Evolutionary conservation across 345 rosid genomes (phyloP).

Genomic region (Xanthoceras sorbifolium): DNA sequence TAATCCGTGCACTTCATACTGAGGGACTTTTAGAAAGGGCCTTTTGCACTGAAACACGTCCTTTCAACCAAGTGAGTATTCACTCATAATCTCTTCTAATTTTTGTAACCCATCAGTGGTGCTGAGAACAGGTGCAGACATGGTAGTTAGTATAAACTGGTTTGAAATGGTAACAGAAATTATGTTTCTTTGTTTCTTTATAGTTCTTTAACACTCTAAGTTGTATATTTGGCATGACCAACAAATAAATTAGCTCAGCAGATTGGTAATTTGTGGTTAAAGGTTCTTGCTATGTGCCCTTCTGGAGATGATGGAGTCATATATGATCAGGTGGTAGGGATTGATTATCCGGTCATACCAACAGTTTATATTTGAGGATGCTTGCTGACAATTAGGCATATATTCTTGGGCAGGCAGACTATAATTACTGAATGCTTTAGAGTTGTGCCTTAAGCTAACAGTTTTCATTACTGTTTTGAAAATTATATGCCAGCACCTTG

Average conservation of each 20-base stretch:
- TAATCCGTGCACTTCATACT: conserved; percentile 77
- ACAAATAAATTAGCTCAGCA: too few species aligned
- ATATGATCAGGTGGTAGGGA: background rate
- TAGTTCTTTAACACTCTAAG: background rate
- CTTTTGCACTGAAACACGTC: conserved; percentile 97
- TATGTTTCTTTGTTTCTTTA: background rate
- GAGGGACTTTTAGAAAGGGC: conserved; percentile 75
- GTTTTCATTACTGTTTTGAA: background rate
- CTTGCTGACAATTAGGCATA: background rate
- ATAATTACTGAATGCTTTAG: background rate
- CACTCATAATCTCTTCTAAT: background rate
- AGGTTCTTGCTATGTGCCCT: background rate
- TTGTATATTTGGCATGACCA: too few species aligned
- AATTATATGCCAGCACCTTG: background rate
- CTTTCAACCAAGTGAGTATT: conserved; percentile 82
- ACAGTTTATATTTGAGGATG: background rate
- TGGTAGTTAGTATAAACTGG: background rate
- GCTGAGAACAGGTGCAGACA: background rate
- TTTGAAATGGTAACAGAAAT: background rate
- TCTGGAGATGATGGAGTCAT: background rate
- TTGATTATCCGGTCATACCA: background rate
- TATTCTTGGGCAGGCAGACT: background rate
- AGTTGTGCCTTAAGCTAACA: background rate
- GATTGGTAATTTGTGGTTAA: too few species aligned
- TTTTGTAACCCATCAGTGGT: background rate